Percentiles rank a stretch among this genome's conserved stretches.
These are phyloP conservation scores for Saussurea involucrata DNA, from an alignment of 129 eudicot genomes.

Conservation along the genomic window DNA sequence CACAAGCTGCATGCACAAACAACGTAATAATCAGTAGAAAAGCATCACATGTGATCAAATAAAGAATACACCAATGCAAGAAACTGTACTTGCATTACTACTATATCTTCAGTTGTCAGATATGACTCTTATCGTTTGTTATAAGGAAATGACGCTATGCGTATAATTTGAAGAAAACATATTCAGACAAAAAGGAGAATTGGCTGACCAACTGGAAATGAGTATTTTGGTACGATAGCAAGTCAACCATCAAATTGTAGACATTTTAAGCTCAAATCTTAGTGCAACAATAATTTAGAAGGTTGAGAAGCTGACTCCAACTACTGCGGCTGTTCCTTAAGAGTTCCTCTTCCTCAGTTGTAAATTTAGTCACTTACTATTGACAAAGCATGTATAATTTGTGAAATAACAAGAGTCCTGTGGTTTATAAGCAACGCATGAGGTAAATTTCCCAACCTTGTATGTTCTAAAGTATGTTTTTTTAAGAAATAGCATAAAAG, in stretches of 20 bases:
- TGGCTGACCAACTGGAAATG: neutral
- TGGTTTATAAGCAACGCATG: neutral
- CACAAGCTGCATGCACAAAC: conserved; percentile 71
- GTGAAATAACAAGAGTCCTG: neutral
- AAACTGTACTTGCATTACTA: conserved; percentile 1
- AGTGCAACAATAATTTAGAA: neutral
- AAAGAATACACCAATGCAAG: neutral
- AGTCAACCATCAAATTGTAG: neutral
- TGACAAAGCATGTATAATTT: neutral
- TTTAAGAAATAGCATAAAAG: neutral
- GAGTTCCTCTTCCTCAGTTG: neutral
- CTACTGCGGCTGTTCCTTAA: neutral
- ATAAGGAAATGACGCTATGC: neutral
- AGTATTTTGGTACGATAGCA: neutral
- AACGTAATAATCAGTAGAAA: conserved; percentile 19
- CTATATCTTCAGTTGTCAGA: neutral
- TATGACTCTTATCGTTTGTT: neutral
- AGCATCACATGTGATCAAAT: neutral
- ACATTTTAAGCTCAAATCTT: neutral
- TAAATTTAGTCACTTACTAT: neutral
- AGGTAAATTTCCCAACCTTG: neutral
- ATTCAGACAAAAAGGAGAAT: neutral
- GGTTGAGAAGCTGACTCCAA: conserved; percentile 3
- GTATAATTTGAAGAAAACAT: neutral
- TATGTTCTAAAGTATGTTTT: neutral